Evolutionary conservation across 2,329 filamentous ascomycete species (phyloP), one percentile per base, ranked within the genome.

Genomic region (Nigrospora osmanthi): DNA sequence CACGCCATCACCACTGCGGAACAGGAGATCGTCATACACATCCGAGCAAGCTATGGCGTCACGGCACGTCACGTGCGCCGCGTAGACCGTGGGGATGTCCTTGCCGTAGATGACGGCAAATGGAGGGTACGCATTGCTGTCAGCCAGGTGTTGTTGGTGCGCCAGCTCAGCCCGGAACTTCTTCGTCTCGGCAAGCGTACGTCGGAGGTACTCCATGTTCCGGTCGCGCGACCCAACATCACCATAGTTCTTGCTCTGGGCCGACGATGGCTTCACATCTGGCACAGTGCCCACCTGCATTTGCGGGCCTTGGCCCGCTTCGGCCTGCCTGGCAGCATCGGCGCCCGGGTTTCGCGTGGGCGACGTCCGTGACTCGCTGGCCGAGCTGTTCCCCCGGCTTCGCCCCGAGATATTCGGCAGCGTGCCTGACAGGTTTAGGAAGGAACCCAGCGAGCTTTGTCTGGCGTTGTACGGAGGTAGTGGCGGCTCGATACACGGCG

Each of bases 1-100:
- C 0, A 97, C 90, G 0, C 90, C 91, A 59, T 97, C 90, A 2
- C 90, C 89, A 17, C 83, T 84, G 1, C 86, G 85, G 66, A 96
- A 96, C 0, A 88, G 78, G 3, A 97, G 72, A 54, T 94, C 84
- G 52, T 95, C 89, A 60, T 95, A 96, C 1, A 81, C 83, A 62
- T 94, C 88, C 0, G 80, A 70, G 49, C 81, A 80, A 41, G 81
- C 77, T 52, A 96, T 95, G 0, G 76, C 81, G 44, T 91, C 89
- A 4, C 76, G 72, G 2, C 80, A 80, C 13, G 76, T 68, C 0
- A 97, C 88, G 38, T 83, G 81, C 0, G 87, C 88, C 0, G 85
- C 89, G 58, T 83, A 89, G 1, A 95, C 87, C 0, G 90, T 96
- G 0, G 90, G 90, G 1, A 85, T 87, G 19, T 81, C 81, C 62